Conservation (phyloP, 2,329 filamentous ascomycete genomes). For the Neophaeococcomyces mojaviensis region DNA sequence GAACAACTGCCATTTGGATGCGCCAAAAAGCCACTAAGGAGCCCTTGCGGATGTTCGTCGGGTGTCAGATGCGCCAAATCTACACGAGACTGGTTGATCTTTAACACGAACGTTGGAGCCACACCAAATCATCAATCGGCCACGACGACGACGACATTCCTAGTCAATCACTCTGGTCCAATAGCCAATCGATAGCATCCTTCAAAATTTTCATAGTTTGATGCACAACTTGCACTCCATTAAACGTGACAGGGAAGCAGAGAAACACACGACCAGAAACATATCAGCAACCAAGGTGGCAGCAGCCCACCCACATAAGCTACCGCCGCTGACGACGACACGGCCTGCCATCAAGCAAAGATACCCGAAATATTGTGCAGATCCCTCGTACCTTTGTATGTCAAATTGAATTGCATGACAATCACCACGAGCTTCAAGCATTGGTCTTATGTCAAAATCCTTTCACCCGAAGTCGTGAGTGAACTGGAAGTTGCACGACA, state of each 20-base stretch:
- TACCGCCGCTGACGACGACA: background rate
- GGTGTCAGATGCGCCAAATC: background rate
- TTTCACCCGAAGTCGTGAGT: too few relatives aligned
- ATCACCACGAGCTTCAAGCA: background rate
- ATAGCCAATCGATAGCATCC: background rate
- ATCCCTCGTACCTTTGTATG: background rate
- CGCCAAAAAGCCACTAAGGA: background rate
- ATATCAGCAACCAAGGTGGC: too few relatives aligned
- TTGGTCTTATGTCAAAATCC: too few relatives aligned
- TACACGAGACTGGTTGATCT: background rate
- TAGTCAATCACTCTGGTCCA: background rate
- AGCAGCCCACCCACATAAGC: too few relatives aligned
- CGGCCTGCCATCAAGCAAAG: background rate
- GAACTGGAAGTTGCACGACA: constrained; percentile 6
- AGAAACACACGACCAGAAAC: too few relatives aligned
- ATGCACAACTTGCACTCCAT: background rate
- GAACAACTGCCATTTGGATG: background rate
- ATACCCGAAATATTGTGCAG: background rate
- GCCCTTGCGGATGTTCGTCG: background rate
- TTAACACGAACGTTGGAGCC: background rate
- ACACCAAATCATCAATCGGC: background rate
- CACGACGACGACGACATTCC: background rate
- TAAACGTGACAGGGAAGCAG: too few relatives aligned
- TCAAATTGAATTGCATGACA: background rate
- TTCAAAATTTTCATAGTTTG: background rate